Evolutionary conservation across 2,329 filamentous ascomycete species (phyloP).

Genomic region (Albifimbria verrucaria): DNA sequence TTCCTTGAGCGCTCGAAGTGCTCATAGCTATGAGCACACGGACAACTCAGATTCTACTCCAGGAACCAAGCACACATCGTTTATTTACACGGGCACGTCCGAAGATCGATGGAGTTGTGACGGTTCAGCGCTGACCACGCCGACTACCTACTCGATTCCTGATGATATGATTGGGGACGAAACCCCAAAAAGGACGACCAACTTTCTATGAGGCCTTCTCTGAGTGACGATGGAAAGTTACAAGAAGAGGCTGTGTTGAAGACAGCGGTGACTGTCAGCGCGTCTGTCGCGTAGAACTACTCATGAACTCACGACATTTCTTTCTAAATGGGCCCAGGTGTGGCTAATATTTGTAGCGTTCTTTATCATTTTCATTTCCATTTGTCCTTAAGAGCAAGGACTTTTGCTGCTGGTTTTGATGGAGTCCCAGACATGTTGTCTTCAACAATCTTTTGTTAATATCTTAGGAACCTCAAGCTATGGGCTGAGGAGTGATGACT

Average conservation of each 20-base stretch:
- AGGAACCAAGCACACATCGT: constrained; percentile 32
- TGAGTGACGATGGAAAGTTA: not conserved
- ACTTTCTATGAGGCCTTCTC: not conserved
- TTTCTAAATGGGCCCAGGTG: not conserved
- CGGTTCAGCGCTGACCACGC: constrained; percentile 33
- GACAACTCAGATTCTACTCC: constrained; percentile 25
- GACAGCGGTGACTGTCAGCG: not conserved
- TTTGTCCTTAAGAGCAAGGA: not conserved
- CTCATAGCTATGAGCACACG: constrained; percentile 16
- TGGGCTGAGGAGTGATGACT: too few species aligned
- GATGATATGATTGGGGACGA: constrained; percentile 28
- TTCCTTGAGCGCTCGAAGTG: constrained; percentile 4
- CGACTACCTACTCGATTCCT: constrained; percentile 31
- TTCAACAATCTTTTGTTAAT: too few species aligned
- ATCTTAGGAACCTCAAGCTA: too few species aligned
- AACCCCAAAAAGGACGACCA: constrained; percentile 22
- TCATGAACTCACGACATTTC: not conserved
- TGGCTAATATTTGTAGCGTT: not conserved
- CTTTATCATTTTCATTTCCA: not conserved
- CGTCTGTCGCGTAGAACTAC: not conserved
- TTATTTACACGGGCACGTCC: constrained; percentile 33
- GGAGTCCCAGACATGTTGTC: too few species aligned
- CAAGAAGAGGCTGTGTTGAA: not conserved
- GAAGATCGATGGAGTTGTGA: constrained; percentile 35
- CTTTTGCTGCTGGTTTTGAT: too few species aligned